Conservation (phyloP, 805 yeast species). For the Tetrapisispora taiwanensis region DNA sequence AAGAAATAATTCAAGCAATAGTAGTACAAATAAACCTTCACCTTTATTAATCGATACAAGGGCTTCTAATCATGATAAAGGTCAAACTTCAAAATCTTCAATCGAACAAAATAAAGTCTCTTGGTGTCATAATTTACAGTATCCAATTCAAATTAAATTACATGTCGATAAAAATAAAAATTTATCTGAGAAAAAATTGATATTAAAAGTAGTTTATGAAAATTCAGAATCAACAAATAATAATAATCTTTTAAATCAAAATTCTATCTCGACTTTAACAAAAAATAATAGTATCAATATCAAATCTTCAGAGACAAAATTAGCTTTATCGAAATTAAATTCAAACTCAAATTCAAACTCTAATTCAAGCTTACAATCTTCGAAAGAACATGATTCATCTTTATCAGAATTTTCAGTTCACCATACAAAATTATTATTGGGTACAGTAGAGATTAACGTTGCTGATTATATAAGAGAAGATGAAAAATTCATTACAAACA, state of each 20-base stretch:
- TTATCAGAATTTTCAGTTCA: background rate
- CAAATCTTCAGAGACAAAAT: background rate
- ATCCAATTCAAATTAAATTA: constrained; percentile 34
- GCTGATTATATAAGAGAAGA: constrained; percentile 54
- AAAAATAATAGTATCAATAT: background rate
- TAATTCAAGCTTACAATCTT: no score
- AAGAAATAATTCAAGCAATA: background rate
- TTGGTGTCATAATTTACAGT: constrained; percentile 35
- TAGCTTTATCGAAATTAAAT: background rate
- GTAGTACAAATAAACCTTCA: background rate
- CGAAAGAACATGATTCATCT: background rate
- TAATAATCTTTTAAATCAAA: background rate
- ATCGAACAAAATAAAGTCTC: constrained; percentile 44
- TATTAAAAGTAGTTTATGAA: constrained; percentile 38
- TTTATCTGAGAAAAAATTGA: constrained; percentile 30
- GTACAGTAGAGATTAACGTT: constrained; percentile 55
- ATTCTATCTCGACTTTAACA: background rate
- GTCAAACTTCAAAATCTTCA: constrained; percentile 33
- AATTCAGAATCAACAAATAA: constrained; percentile 1
- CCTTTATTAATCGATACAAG: constrained; percentile 1
- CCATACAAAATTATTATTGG: constrained; percentile 32
- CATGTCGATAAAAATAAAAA: constrained; percentile 30
- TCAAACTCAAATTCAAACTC: no score
- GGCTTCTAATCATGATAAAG: constrained; percentile 25
- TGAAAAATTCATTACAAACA: constrained; percentile 41